These are phyloP conservation scores for Fusarium sp. DNA, from an alignment of 2,329 filamentous ascomycete species.

Conservation along the genomic window DNA sequence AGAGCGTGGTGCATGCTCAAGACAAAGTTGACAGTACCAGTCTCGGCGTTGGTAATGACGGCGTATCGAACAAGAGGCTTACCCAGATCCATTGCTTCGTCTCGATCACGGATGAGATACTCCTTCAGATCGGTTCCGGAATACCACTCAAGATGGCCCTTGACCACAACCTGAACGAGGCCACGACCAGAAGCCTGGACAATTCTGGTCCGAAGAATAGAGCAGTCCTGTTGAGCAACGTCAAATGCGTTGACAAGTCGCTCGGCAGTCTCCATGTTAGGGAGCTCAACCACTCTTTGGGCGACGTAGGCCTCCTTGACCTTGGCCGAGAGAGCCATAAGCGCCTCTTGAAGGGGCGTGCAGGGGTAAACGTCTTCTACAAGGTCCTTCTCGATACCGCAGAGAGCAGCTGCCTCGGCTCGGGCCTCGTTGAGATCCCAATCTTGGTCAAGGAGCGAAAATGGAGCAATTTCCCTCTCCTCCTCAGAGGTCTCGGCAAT, in stretches of 20 bases:
- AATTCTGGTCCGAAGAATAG: slow-evolving; percentile 63
- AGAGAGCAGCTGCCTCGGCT: slow-evolving; percentile 55
- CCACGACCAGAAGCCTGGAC: slow-evolving; percentile 58
- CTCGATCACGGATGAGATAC: slow-evolving; percentile 56
- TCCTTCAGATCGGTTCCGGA: slow-evolving; percentile 50
- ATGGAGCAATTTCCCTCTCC: slow-evolving; percentile 46
- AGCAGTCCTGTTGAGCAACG: slow-evolving; percentile 49
- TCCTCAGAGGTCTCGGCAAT: background rate
- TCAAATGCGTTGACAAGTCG: slow-evolving; percentile 59
- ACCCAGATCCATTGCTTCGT: slow-evolving; percentile 58
- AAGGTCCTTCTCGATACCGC: slow-evolving; percentile 47
- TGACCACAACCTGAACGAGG: slow-evolving; percentile 61
- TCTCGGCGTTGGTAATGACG: slow-evolving; percentile 50
- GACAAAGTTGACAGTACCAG: slow-evolving; percentile 58
- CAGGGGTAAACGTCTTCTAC: slow-evolving; percentile 67
- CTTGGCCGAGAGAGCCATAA: slow-evolving; percentile 65
- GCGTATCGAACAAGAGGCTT: slow-evolving; percentile 60
- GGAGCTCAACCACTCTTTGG: slow-evolving; percentile 59
- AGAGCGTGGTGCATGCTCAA: slow-evolving; percentile 65
- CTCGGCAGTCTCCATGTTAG: slow-evolving; percentile 49
- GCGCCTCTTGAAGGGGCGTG: slow-evolving; percentile 65
- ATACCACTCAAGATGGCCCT: slow-evolving; percentile 52
- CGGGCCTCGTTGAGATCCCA: slow-evolving; percentile 52
- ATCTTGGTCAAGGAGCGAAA: slow-evolving; percentile 53
- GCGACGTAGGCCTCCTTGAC: slow-evolving; percentile 65